phyloP scores from a whole-genome alignment of 192 early-diverging fungal genomes.

The Piromyces sp. region DNA sequence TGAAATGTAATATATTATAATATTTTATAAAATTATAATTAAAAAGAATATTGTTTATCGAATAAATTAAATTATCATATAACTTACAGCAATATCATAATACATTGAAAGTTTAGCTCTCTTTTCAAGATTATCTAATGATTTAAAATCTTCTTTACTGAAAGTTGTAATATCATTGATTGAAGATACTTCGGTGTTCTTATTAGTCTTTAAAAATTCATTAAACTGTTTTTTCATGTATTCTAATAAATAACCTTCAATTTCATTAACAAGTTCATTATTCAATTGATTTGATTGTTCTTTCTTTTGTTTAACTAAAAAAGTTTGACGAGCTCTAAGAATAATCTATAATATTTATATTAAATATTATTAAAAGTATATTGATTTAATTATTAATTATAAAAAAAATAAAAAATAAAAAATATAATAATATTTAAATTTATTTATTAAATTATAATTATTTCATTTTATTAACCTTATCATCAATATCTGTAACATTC shows the following conservation, averaged over 20 bases:
- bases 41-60: no score
- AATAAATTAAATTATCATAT: no score
- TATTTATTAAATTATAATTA: no score
- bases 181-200: not conserved
- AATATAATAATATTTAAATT: no score
- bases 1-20: no score
- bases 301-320: not conserved
- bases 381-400: no score
- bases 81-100: not conserved
- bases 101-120: not conserved
- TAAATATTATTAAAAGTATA: no score
- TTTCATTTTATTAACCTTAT: no score
- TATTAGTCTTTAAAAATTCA: not conserved
- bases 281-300: not conserved
- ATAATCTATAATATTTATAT: not conserved
- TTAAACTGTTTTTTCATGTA: not conserved
- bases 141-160: not conserved
- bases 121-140: not conserved
- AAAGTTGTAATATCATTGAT: not conserved
- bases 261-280: not conserved
- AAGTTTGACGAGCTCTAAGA: not conserved
- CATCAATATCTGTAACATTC: slow-evolving; percentile 98
- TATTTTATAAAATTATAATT: no score
- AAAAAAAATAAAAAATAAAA: no score
- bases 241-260: not conserved